Conservation (phyloP, 345 rosid species). For the Salix viminalis region DNA sequence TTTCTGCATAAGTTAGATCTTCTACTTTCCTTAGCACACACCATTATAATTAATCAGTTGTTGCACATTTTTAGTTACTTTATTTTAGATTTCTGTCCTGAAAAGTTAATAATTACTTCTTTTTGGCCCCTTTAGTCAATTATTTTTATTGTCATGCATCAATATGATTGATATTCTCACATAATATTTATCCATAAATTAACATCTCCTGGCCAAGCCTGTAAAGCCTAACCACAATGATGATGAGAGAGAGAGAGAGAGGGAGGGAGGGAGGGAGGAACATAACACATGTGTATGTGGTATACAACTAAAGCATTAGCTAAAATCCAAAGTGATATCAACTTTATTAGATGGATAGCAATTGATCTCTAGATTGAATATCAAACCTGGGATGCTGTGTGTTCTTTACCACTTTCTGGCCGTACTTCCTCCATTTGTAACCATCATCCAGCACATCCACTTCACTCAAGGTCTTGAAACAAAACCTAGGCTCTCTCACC, state of each 20-base stretch:
- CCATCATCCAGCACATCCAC: conserved; percentile 97
- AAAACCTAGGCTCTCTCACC: conserved; percentile 95
- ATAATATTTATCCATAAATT: not conserved
- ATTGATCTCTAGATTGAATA: not conserved
- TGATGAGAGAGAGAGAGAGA: conserved; percentile 22
- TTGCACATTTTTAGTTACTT: conserved; percentile 9
- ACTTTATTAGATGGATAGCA: conserved; percentile 10
- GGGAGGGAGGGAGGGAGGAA: not conserved
- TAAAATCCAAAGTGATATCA: conserved; percentile 7
- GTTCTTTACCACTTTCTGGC: conserved; percentile 98
- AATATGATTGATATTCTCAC: conserved; percentile 14
- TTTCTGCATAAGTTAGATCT: conserved; percentile 9
- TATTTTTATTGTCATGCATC: conserved; percentile 2
- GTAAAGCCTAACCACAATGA: conserved; percentile 28
- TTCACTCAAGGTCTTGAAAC: conserved; percentile 97
- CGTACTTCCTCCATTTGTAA: conserved; percentile 96
- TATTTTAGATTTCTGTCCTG: conserved; percentile 24
- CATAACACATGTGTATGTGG: conserved; percentile 30
- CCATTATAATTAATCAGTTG: conserved; percentile 40
- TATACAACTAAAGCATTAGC: conserved; percentile 9
- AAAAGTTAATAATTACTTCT: conserved; percentile 42
- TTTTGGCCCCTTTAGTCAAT: conserved; percentile 28
- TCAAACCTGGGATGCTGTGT: conserved; percentile 93
- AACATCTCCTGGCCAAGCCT: conserved; percentile 28
- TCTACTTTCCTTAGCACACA: conserved; percentile 17